These are phyloP conservation scores for Zygosaccharomyces sapae DNA, from an alignment of 1,139 yeast genomes.

Conservation along the genomic window DNA sequence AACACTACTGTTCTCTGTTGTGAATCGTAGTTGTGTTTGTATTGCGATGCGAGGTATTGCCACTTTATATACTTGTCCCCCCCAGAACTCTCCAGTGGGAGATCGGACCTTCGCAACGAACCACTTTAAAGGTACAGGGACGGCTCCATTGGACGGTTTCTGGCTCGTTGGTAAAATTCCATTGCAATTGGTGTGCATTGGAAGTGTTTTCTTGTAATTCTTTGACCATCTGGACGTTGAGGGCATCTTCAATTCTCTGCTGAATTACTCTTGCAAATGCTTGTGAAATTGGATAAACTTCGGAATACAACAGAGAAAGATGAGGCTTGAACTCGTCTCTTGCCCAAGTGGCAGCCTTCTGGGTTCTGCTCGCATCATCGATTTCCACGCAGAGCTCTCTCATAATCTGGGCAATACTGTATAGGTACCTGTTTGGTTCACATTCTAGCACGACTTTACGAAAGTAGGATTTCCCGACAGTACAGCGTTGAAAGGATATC, in stretches of 20 bases:
- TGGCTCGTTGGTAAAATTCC: slow-evolving; percentile 23
- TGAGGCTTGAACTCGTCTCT: slow-evolving; percentile 63
- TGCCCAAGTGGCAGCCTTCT: slow-evolving; percentile 46
- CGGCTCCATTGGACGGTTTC: slow-evolving; percentile 25
- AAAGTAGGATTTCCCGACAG: slow-evolving; percentile 46
- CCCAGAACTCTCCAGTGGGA: slow-evolving; percentile 70
- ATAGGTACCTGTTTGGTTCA: slow-evolving; percentile 50
- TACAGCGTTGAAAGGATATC: slow-evolving; percentile 35
- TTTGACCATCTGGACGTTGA: slow-evolving; percentile 47
- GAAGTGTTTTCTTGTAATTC: slow-evolving; percentile 25
- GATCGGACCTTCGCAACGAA: slow-evolving; percentile 71
- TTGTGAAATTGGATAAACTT: slow-evolving; percentile 61
- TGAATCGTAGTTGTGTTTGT: background rate
- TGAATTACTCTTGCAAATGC: slow-evolving; percentile 65
- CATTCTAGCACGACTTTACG: slow-evolving; percentile 63
- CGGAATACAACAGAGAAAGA: slow-evolving; percentile 66
- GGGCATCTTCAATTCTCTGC: slow-evolving; percentile 65
- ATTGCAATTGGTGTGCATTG: slow-evolving; percentile 19
- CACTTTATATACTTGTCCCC: slow-evolving; percentile 10
- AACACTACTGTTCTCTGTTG: background rate
- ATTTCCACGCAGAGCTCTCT: slow-evolving; percentile 61
- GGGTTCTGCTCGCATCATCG: slow-evolving; percentile 14
- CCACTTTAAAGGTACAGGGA: slow-evolving; percentile 61
- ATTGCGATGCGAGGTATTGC: background rate
- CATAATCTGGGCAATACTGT: slow-evolving; percentile 64